Conservation (phyloP, 1,139 yeast genomes). For the Kazachstania sp. region DNA sequence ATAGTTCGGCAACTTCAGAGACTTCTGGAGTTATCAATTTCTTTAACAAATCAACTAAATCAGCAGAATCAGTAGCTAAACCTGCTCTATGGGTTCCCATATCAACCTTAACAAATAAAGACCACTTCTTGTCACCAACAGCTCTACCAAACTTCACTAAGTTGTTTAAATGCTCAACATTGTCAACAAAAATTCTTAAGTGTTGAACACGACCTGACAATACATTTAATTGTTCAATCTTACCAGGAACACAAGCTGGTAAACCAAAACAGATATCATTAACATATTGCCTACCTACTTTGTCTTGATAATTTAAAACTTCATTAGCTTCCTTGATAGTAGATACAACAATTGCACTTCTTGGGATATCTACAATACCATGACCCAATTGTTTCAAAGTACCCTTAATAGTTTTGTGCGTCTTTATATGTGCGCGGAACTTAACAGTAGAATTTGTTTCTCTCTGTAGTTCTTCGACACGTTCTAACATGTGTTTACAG, state of each 20-base stretch:
- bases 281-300: slow-evolving; percentile 37
- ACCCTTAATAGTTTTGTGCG: slow-evolving; percentile 55
- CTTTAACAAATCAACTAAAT: slow-evolving; percentile 31
- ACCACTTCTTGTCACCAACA: slow-evolving; percentile 38
- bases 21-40: slow-evolving; percentile 28
- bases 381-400: slow-evolving; percentile 39
- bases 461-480: slow-evolving; percentile 21
- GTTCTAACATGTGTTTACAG: slow-evolving; percentile 35
- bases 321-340: slow-evolving; percentile 62
- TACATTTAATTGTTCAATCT: slow-evolving; percentile 42
- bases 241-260: slow-evolving; percentile 51
- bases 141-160: slow-evolving; percentile 34
- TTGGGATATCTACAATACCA: slow-evolving; percentile 28
- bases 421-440: slow-evolving; percentile 60
- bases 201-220: slow-evolving; percentile 37
- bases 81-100: slow-evolving; percentile 65
- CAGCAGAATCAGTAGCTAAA: slow-evolving; percentile 32
- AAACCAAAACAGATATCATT: slow-evolving; percentile 59
- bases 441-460: slow-evolving; percentile 33
- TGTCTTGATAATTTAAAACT: slow-evolving; percentile 37
- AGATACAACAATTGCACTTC: slow-evolving; percentile 55
- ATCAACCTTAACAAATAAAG: slow-evolving; percentile 48
- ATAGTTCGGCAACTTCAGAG: slow-evolving; percentile 36
- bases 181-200: slow-evolving; percentile 56
- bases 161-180: slow-evolving; percentile 45